Evolutionary conservation across 2,329 filamentous ascomycete genomes (phyloP).

Genomic region (Coniochaeta pulveracea): DNA sequence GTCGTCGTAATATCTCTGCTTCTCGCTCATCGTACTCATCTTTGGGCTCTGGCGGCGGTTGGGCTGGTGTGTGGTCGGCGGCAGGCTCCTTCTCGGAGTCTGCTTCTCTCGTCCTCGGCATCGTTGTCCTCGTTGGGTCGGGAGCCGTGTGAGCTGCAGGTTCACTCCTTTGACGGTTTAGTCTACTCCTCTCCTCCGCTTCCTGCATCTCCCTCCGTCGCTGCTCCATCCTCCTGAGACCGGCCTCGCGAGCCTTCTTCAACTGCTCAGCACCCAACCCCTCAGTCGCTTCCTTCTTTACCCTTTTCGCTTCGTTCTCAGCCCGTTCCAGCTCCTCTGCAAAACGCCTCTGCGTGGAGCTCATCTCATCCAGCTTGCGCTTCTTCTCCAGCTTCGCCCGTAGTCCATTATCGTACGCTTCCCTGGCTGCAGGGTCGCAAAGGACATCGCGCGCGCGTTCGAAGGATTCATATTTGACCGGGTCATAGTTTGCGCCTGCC

Average conservation of each 20-base stretch:
- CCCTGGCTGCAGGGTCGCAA: conserved; percentile 56
- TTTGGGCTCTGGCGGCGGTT: no score
- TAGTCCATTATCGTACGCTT: conserved; percentile 67
- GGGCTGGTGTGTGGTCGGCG: not conserved
- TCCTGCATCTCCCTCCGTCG: conserved; percentile 27
- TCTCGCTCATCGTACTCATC: conserved; percentile 23
- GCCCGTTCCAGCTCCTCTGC: conserved; percentile 58
- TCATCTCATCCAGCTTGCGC: conserved; percentile 61
- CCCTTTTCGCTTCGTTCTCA: conserved; percentile 55
- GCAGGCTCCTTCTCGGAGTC: not conserved
- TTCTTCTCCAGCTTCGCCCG: conserved; percentile 59
- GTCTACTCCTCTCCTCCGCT: conserved; percentile 27
- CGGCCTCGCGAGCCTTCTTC: conserved; percentile 21
- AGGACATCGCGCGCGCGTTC: conserved; percentile 82
- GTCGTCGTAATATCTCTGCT: conserved; percentile 29
- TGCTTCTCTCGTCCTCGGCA: not conserved
- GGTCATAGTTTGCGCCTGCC: conserved; percentile 61
- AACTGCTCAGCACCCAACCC: conserved; percentile 14
- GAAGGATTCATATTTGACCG: conserved; percentile 74
- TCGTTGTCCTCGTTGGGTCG: not conserved
- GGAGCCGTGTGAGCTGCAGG: not conserved
- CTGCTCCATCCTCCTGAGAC: conserved; percentile 25
- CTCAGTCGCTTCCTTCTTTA: conserved; percentile 15
- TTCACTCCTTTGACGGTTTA: conserved; percentile 13
- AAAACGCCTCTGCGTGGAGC: conserved; percentile 61